Base-by-base conservation (phyloP, 768 basidiomycete genomes). In the Russula virescens region DNA sequence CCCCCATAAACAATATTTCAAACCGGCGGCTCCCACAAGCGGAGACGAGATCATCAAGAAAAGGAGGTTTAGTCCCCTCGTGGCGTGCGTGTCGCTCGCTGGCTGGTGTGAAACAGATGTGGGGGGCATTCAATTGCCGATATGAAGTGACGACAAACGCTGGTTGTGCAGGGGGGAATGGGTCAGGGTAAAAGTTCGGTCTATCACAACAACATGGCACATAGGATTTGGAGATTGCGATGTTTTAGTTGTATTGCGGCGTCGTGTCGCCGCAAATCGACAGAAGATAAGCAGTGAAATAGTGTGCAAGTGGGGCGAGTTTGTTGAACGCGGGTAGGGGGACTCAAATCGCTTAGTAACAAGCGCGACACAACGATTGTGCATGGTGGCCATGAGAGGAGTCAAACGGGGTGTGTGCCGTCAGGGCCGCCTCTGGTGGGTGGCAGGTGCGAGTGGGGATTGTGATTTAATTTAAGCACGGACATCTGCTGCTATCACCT, bases 401-500 rank as follows among this genome's bases (percentile, higher is more conserved):
- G 58, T 34, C 52, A 49, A 59, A 46, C 25, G 54, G 35, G 25
- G 43, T 47, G 49, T 62, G 50, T 46, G 40, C 61, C 50, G 46
- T 53, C 62, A 63, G 62, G 61, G 57, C 57, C 57, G 52, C 51
- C 31, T 3, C 31, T 63, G 62, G 46, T 53, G 62, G 51, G 31
- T 58, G 62, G 31, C 58, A 59, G 40, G 26, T 35, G 40, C 42
- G 25, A 28, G 40, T 23, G 46, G 62, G 31, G 31, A 8, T 8
- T 60, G 58, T 64, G 63, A 49, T 64, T 64, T 64, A 60, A 64
- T 64, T 60, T 60, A 60, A 54, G 42, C 48, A 64, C 63, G 63
- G 63, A 64, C 58, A 64, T 59, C 49, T 55, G 47, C 35, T 55
- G 63, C 63, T 64, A 64, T 64, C 63, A 64, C 63, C 63, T 60